Conservation (phyloP, 2,329 filamentous ascomycete genomes). For the Fusarium chuoi region DNA sequence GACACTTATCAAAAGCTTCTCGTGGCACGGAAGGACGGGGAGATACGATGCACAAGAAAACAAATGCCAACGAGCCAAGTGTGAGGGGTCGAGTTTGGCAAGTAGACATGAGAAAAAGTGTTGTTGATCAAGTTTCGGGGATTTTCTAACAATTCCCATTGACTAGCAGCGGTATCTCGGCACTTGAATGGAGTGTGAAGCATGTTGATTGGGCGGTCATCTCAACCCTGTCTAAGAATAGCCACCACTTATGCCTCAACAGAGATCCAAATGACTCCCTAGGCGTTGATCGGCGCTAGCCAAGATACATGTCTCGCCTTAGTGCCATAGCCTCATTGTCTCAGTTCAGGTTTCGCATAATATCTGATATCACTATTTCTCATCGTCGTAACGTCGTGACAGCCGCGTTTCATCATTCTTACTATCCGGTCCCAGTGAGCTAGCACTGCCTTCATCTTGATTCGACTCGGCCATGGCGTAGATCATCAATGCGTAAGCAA, state of each 20-base stretch:
- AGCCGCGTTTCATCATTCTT: background rate
- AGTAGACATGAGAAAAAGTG: too few relatives aligned
- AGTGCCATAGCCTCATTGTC: background rate
- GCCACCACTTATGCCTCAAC: fast-evolving
- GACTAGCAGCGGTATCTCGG: background rate
- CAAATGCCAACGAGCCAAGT: too few relatives aligned
- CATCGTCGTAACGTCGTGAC: background rate
- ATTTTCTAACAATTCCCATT: too few relatives aligned
- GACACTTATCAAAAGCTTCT: too few relatives aligned
- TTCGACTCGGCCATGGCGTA: background rate
- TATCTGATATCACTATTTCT: background rate
- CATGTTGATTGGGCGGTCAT: too few relatives aligned
- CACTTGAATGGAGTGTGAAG: background rate
- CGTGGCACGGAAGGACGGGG: too few relatives aligned
- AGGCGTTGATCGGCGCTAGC: background rate
- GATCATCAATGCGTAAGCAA: background rate
- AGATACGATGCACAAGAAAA: too few relatives aligned
- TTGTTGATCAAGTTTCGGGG: too few relatives aligned
- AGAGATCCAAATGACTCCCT: background rate
- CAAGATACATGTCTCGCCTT: fast-evolving
- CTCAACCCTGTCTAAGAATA: background rate
- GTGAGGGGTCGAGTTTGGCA: too few relatives aligned
- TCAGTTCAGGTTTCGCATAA: background rate
- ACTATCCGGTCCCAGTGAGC: background rate
- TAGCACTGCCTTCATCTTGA: background rate